A percentile compares a stretch with the other conserved stretches of the same genome.
Conservation (phyloP, 1,139 yeast species). For the Suhomyces ambrosiae region DNA sequence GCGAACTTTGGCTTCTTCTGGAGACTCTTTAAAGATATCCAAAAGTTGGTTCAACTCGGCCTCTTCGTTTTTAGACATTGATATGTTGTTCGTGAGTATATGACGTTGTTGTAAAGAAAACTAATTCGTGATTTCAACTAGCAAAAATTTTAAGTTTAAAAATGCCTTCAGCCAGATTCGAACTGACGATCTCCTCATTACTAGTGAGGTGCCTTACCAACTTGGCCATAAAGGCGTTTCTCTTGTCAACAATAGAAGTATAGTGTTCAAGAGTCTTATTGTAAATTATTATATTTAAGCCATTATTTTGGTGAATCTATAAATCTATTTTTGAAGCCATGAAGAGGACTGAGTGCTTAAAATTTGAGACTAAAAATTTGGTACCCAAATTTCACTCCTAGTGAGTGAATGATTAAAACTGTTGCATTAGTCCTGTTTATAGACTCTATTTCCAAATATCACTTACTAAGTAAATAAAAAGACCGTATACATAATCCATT, state of each 20-base stretch:
- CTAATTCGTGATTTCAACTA: neutral
- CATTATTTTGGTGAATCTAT: too few relatives aligned
- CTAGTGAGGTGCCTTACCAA: slow-evolving; percentile 91
- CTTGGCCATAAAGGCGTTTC: slow-evolving; percentile 50
- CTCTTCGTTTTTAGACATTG: slow-evolving; percentile 20
- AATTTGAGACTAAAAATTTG: too few relatives aligned
- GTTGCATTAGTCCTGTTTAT: too few relatives aligned
- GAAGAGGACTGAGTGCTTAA: neutral
- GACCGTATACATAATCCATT: too few relatives aligned
- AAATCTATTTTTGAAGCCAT: neutral
- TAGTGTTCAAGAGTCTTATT: neutral
- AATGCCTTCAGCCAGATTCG: slow-evolving; percentile 80
- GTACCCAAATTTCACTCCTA: too few relatives aligned
- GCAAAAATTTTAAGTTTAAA: slow-evolving; percentile 20
- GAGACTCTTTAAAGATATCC: slow-evolving; percentile 38
- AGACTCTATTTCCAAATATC: too few relatives aligned
- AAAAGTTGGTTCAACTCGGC: slow-evolving; percentile 37
- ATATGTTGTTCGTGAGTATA: too few relatives aligned
- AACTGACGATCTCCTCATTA: slow-evolving; percentile 90
- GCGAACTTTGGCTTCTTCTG: slow-evolving; percentile 36
- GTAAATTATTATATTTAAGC: too few relatives aligned
- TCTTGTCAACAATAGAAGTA: neutral
- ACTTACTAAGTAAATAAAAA: too few relatives aligned
- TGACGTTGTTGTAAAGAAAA: neutral
- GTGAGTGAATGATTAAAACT: too few relatives aligned